Evolutionary conservation across 306 rosid species (phyloP).

Genomic region (Rosa rugosa): DNA sequence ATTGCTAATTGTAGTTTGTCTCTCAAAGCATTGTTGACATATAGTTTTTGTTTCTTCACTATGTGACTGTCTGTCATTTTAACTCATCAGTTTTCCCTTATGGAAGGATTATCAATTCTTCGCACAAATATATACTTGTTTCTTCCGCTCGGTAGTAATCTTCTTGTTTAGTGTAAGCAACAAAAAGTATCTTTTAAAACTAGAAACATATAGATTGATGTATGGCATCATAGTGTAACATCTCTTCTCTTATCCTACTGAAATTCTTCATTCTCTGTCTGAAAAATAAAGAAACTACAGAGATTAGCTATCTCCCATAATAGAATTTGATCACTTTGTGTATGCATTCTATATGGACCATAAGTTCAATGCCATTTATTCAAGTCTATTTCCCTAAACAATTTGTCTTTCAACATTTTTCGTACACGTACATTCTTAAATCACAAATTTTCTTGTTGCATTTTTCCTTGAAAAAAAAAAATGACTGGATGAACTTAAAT

Average conservation of each 20-base stretch:
- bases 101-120: background rate
- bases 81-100: background rate
- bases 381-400: background rate
- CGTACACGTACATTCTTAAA: background rate
- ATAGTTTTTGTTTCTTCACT: background rate
- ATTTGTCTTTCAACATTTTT: background rate
- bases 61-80: background rate
- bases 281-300: background rate
- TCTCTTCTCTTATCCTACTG: too few relatives aligned
- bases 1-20: too few relatives aligned
- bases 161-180: too few relatives aligned
- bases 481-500: too few relatives aligned
- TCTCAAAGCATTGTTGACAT: background rate
- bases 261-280: too few relatives aligned
- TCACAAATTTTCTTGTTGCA: background rate
- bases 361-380: background rate
- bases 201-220: too few relatives aligned
- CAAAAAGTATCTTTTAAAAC: too few relatives aligned
- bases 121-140: too few relatives aligned
- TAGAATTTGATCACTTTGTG: background rate
- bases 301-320: background rate
- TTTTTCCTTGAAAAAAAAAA: background rate
- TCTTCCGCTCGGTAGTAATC: too few relatives aligned
- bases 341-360: background rate
- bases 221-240: too few relatives aligned